Conservation (phyloP, 2,329 filamentous ascomycete genomes). For the Pseudocercospora crystallina region DNA sequence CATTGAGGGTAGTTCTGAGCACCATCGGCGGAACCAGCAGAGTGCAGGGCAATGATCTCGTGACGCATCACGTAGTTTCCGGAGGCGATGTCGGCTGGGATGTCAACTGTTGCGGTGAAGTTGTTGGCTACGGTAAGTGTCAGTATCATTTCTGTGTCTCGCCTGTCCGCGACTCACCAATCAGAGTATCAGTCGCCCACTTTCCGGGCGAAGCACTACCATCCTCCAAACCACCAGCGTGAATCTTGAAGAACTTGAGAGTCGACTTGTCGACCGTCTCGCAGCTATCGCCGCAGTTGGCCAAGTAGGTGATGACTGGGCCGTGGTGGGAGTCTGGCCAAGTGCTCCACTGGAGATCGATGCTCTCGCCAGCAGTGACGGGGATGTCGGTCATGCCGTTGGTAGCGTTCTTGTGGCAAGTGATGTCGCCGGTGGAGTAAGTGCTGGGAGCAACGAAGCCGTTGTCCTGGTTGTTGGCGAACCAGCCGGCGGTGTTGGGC, state of each 20-base stretch:
- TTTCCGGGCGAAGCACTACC: constrained; percentile 43
- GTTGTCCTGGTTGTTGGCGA: constrained; percentile 39
- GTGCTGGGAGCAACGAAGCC: constrained; percentile 31
- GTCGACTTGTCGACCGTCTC: constrained; percentile 52
- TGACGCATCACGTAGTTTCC: constrained; percentile 61
- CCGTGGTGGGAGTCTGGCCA: constrained; percentile 68
- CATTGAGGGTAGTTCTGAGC: constrained; percentile 50
- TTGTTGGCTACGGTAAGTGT: constrained; percentile 36
- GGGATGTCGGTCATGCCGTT: constrained; percentile 53
- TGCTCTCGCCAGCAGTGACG: constrained; percentile 59
- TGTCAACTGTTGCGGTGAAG: constrained; percentile 50
- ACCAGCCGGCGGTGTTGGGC: constrained; percentile 48
- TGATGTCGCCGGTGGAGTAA: constrained; percentile 29
- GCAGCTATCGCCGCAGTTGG: constrained; percentile 58
- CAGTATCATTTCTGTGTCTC: neutral
- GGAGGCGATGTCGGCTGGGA: constrained; percentile 53
- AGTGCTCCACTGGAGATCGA: constrained; percentile 62
- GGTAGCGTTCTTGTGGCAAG: constrained; percentile 54
- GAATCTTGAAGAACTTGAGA: constrained; percentile 65
- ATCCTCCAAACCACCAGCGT: constrained; percentile 53
- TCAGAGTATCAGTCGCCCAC: constrained; percentile 58
- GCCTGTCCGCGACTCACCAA: constrained; percentile 31
- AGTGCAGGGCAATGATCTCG: constrained; percentile 62
- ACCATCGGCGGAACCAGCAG: constrained; percentile 43
- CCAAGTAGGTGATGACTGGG: constrained; percentile 64